Evolutionary conservation across 371 early-diverging fungal genomes (phyloP).

Genomic region (Lichtheimia corymbifera): DNA sequence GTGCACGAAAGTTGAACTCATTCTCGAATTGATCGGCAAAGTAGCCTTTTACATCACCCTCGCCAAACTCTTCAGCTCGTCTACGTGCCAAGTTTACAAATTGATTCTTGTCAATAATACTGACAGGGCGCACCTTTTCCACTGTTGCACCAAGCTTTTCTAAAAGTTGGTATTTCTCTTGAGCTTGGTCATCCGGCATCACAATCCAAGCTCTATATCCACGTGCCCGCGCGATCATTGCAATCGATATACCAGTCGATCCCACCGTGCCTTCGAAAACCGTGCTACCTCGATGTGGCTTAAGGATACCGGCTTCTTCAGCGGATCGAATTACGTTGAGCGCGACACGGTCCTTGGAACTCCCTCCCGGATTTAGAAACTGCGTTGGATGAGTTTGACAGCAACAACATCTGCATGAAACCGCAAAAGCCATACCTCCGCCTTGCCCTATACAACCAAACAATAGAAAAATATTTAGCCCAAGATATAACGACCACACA

Average conservation of each 20-base stretch:
- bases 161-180: slow-evolving; percentile 87
- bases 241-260: slow-evolving; percentile 84
- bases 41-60: slow-evolving; percentile 47
- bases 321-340: slow-evolving; percentile 82
- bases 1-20: slow-evolving; percentile 77
- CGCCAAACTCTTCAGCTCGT: slow-evolving; percentile 70
- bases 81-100: slow-evolving; percentile 88
- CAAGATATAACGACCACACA: no score
- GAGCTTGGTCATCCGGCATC: slow-evolving; percentile 94
- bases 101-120: slow-evolving; percentile 90
- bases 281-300: slow-evolving; percentile 68
- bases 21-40: slow-evolving; percentile 97
- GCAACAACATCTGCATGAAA: no score
- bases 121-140: slow-evolving; percentile 89
- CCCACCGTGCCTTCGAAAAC: slow-evolving; percentile 96
- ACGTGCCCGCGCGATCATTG: slow-evolving; percentile 79
- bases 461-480: background rate
- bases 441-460: slow-evolving; percentile 34
- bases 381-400: background rate
- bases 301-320: slow-evolving; percentile 65
- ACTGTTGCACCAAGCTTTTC: slow-evolving; percentile 87
- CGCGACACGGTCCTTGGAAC: slow-evolving; percentile 93
- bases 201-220: slow-evolving; percentile 93
- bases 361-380: slow-evolving; percentile 94
- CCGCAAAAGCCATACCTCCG: slow-evolving; percentile 25